These are phyloP conservation scores for Leccinum subtestaceum DNA, from an alignment of 768 basidiomycete species.

Conservation along the genomic window DNA sequence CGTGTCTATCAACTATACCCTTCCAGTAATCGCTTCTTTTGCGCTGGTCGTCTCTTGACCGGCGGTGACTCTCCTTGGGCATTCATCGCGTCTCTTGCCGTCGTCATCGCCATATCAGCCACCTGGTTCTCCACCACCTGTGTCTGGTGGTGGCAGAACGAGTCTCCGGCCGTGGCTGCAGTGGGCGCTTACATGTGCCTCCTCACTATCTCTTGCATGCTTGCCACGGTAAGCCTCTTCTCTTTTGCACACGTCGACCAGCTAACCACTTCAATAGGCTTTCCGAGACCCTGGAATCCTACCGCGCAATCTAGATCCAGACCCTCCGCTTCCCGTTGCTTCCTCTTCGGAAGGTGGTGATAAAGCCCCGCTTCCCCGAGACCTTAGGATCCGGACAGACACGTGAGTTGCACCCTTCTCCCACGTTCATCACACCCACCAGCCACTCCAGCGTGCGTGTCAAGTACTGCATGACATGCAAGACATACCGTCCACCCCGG, in stretches of 20 bases:
- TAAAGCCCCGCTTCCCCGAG: conserved; percentile 71
- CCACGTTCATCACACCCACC: neutral
- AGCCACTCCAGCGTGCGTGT: conserved; percentile 64
- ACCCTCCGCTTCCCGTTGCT: conserved; percentile 70
- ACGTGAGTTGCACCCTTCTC: conserved; percentile 48
- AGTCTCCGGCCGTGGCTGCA: conserved; percentile 66
- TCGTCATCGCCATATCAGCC: conserved; percentile 68
- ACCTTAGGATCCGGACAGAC: conserved; percentile 75
- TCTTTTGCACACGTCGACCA: neutral
- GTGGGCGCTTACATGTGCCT: conserved; percentile 63
- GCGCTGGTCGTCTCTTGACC: conserved; percentile 68
- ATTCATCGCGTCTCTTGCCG: conserved; percentile 59
- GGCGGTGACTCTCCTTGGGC: conserved; percentile 88
- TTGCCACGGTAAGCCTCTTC: conserved; percentile 59
- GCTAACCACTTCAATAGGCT: conserved; percentile 43
- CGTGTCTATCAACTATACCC: conserved; percentile 65
- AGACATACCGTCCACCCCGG: conserved; percentile 88
- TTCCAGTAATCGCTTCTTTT: conserved; percentile 74
- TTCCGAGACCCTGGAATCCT: conserved; percentile 85
- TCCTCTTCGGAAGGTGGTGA: conserved; percentile 62
- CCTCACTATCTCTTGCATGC: conserved; percentile 71
- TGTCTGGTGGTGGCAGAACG: conserved; percentile 48
- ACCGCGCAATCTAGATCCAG: conserved; percentile 81
- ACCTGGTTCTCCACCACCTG: conserved; percentile 81
- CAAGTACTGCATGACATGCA: conserved; percentile 93